Percentiles rank a stretch among this genome's conserved stretches.
phyloP scores from a whole-genome alignment of 2,329 filamentous ascomycete species.

The Cytospora schulzeri region DNA sequence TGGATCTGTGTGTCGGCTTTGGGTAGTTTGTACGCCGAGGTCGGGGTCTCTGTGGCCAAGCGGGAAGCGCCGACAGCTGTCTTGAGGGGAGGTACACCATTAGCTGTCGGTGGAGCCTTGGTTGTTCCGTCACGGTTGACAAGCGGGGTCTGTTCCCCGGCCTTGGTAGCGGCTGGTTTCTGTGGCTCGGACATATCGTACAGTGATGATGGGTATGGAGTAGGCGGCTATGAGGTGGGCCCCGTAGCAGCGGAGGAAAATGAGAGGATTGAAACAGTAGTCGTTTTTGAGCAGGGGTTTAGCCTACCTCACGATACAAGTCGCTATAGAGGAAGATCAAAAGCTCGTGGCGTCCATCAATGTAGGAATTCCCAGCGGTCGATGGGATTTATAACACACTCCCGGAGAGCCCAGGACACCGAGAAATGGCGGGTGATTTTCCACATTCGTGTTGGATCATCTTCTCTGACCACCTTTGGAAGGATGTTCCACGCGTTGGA shows the following conservation, averaged over 20 bases:
- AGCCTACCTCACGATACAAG: too few species aligned
- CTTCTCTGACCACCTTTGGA: neutral
- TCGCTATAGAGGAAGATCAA: too few species aligned
- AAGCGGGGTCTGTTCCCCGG: neutral
- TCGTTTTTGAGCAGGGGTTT: too few species aligned
- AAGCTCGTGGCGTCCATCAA: too few species aligned
- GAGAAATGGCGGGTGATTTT: neutral
- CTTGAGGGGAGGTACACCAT: neutral
- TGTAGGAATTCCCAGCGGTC: neutral
- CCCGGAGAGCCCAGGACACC: neutral
- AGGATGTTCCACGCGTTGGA: neutral
- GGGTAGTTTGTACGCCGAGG: slow-evolving; percentile 11
- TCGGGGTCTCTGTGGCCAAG: slow-evolving; percentile 6
- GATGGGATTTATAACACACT: neutral
- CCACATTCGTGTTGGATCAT: neutral
- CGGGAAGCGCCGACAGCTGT: neutral
- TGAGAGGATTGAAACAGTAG: too few species aligned
- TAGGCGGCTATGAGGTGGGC: neutral
- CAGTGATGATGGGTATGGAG: neutral
- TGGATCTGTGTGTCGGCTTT: slow-evolving; percentile 37
- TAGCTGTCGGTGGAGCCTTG: neutral
- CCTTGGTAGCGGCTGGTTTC: neutral
- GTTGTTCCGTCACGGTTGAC: neutral
- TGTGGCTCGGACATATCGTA: neutral
- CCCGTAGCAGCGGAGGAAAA: neutral